Evolutionary conservation across 768 basidiomycete species (phyloP), one percentile per base, ranked within the genome.

Genomic region (Mrakia blollopis): DNA sequence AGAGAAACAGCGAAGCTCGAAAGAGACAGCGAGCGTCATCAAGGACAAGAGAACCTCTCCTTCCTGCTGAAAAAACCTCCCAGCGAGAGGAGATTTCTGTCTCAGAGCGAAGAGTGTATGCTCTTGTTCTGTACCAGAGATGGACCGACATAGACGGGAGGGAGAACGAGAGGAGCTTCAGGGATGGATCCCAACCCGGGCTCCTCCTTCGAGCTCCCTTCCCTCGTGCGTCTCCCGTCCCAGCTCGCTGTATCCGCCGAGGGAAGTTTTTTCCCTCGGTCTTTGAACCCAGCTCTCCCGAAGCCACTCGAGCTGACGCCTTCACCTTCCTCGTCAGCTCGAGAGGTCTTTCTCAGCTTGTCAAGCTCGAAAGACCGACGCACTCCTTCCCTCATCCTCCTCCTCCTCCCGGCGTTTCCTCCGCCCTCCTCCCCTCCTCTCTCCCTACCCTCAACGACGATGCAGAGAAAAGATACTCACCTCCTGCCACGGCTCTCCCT

Each of bases 401-500:
- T 37, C 44, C 70, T 52, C 44, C 25, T 52, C 28, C 52, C n/a
- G 5, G 13, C 70, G 30, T 72, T 11, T 1, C 39, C 41, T 18
- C 8, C 44, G 14, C 23, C 18, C 44, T 50, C 39, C 16, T 4
- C 13, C 10, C 44, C 10, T 41, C 32, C 67, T 37, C 62, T 63
- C 57, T 28, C 57, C 57, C 57, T 5, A 11, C 8, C 16, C 63
- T 30, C 35, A 7, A 65, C 16, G 57, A 8, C 10, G 57, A 39
- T 18, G 10, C 13, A 39, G 3, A 65, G 63, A 65, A 18, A 50
- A 50, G 14, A 16, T 7, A 74, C 76, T n/a, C 32, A 77, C 76
- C 72, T 77, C 70, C 50, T 72, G 61, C 37, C 76, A 52, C 21
- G 70, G 50, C 30, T 78, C 67, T 7, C 50, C 63, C n/a, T 78